phyloP scores from a whole-genome alignment of 2,329 filamentous ascomycete species.

The Aspergillus hiratsukae region DNA sequence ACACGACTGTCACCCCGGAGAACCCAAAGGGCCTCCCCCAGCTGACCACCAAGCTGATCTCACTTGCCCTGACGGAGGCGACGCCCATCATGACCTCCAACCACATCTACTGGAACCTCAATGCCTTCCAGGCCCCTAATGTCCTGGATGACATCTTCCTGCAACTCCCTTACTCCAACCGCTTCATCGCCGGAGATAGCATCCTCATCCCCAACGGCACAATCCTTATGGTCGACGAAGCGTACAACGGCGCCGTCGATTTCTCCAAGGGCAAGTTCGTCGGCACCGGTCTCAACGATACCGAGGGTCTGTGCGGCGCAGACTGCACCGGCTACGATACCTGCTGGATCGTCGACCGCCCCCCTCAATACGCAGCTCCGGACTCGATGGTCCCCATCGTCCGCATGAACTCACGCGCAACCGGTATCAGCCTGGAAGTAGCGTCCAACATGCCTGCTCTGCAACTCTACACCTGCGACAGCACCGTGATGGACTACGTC shows the following conservation, averaged over 20 bases:
- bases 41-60: constrained; percentile 42
- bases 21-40: constrained; percentile 41
- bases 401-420: constrained; percentile 61
- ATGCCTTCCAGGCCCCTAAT: constrained; percentile 42
- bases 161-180: constrained; percentile 43
- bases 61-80: constrained; percentile 41
- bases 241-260: constrained; percentile 46
- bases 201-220: constrained; percentile 73
- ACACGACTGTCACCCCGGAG: constrained; percentile 28
- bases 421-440: constrained; percentile 78
- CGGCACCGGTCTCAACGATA: constrained; percentile 61
- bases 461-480: constrained; percentile 77
- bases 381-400: constrained; percentile 48
- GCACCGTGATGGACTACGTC: constrained; percentile 64
- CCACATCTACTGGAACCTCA: constrained; percentile 51
- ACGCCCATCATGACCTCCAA: constrained; percentile 50
- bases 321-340: constrained; percentile 81
- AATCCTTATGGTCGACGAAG: constrained; percentile 65
- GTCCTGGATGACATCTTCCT: constrained; percentile 43
- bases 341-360: constrained; percentile 46
- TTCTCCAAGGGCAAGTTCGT: constrained; percentile 78
- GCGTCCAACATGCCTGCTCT: constrained; percentile 80
- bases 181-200: constrained; percentile 47
- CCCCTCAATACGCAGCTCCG: constrained; percentile 27
- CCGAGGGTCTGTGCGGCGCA: constrained; percentile 70